A percentile compares a stretch with the other conserved stretches of the same genome.
Evolutionary conservation across 78 protist genomes (phyloP).

Genomic region (Cavenderia fasciculata): DNA sequence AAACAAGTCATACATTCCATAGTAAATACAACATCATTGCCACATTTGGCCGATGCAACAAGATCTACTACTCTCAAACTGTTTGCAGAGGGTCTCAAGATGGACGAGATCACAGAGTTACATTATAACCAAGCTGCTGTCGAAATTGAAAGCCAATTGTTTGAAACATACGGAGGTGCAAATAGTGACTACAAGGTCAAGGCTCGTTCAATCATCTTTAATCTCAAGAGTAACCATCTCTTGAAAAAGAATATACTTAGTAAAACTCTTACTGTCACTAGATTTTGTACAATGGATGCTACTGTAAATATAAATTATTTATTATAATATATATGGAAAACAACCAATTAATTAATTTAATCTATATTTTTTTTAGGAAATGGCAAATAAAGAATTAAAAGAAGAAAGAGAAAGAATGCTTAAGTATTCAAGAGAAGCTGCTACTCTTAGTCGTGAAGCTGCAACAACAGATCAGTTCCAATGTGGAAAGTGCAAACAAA

Average conservation of each 20-base stretch:
- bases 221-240: conserved; percentile 1
- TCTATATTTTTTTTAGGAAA: neutral
- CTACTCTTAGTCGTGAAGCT: conserved; percentile 11
- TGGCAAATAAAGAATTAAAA: conserved; percentile 66
- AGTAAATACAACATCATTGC: neutral
- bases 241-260: conserved; percentile 4
- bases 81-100: conserved; percentile 5
- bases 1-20: neutral
- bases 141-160: conserved; percentile 12
- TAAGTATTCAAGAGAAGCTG: conserved; percentile 14
- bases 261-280: neutral
- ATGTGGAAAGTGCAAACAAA: conserved; percentile 88
- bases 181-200: conserved; percentile 26
- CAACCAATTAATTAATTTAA: too few relatives aligned
- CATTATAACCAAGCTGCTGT: neutral
- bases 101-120: neutral
- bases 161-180: neutral
- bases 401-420: conserved; percentile 38
- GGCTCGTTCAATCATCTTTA: conserved; percentile 35
- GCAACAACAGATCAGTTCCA: conserved; percentile 84
- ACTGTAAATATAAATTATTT: conserved; percentile 7
- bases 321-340: too few relatives aligned
- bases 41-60: neutral
- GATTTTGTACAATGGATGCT: conserved; percentile 43
- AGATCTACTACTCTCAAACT: conserved; percentile 12